Conservation (phyloP, 148 eudicot species). For the Dianthus caryophyllus region DNA sequence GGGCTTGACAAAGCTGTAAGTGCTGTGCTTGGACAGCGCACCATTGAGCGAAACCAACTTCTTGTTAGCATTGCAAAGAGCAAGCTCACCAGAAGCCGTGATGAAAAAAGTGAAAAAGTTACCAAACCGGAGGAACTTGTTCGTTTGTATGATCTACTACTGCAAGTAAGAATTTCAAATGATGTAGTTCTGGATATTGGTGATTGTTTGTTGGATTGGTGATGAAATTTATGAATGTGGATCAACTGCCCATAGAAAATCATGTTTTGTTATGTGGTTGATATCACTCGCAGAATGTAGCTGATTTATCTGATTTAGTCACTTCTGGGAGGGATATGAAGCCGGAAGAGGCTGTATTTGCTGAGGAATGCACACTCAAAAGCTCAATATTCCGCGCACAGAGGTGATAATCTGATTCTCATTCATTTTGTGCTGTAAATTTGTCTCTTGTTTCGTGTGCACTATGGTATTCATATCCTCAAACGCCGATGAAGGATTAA, state of each 20-base stretch:
- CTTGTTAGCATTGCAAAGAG: slow-evolving; percentile 79
- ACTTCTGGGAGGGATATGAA: slow-evolving; percentile 91
- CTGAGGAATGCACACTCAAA: slow-evolving; percentile 66
- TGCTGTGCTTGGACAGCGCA: slow-evolving; percentile 75
- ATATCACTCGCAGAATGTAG: slow-evolving; percentile 57
- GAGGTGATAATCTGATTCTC: slow-evolving; percentile 43
- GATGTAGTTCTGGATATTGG: slow-evolving; percentile 9
- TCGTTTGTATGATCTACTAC: slow-evolving; percentile 73
- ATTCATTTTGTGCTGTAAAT: slow-evolving; percentile 2
- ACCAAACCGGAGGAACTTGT: slow-evolving; percentile 98
- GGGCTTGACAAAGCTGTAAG: slow-evolving; percentile 97
- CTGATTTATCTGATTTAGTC: slow-evolving; percentile 86
- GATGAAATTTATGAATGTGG: slow-evolving; percentile 1
- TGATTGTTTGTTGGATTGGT: neutral
- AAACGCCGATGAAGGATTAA: neutral
- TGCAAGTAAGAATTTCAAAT: slow-evolving; percentile 49
- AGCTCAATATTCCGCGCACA: slow-evolving; percentile 74
- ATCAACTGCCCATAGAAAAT: neutral
- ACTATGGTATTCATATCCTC: neutral
- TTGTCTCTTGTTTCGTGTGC: neutral
- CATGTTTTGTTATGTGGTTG: slow-evolving; percentile 20
- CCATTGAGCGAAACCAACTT: slow-evolving; percentile 86
- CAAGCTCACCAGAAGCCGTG: slow-evolving; percentile 65
- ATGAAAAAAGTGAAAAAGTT: slow-evolving; percentile 70
- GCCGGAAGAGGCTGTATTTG: slow-evolving; percentile 68